phyloP scores from a whole-genome alignment of 2,329 filamentous ascomycete genomes.

The Exophiala sp. region DNA sequence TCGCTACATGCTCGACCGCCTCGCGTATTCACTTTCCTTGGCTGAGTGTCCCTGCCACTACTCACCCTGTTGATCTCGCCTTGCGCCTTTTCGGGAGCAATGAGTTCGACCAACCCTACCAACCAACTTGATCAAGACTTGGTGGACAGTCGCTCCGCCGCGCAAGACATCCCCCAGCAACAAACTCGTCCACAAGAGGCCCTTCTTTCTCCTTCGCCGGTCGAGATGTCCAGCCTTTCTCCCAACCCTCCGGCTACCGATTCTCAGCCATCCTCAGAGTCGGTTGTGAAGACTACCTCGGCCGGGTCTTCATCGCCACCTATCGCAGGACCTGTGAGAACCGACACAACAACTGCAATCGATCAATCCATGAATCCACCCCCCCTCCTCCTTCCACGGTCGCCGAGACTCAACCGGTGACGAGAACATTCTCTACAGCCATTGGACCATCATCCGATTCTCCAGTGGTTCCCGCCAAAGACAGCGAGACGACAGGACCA shows the following conservation, averaged over 20 bases:
- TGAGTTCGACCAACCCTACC: conserved; percentile 2
- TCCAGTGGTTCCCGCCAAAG: conserved; percentile 30
- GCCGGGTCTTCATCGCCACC: conserved; percentile 5
- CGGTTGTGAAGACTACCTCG: conserved; percentile 10
- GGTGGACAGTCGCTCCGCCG: conserved; percentile 12
- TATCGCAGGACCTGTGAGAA: conserved; percentile 18
- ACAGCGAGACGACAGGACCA: conserved; percentile 40
- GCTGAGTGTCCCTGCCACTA: neutral
- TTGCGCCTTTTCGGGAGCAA: conserved; percentile 1
- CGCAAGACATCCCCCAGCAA: conserved; percentile 22
- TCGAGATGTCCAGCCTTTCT: conserved; percentile 26
- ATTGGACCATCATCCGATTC: conserved; percentile 29
- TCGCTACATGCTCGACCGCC: neutral
- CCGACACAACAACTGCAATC: conserved; percentile 27
- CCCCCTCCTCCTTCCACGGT: conserved; percentile 12
- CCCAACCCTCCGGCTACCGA: conserved; percentile 9
- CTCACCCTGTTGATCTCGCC: neutral
- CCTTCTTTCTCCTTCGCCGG: conserved; percentile 13
- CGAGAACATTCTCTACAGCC: conserved; percentile 24
- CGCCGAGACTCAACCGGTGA: conserved; percentile 8
- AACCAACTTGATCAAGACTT: conserved; percentile 5
- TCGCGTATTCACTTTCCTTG: neutral
- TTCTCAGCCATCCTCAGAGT: conserved; percentile 3
- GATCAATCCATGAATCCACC: conserved; percentile 23
- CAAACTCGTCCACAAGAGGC: conserved; percentile 15